These are phyloP conservation scores for Carpinus viminea DNA, from an alignment of 306 rosid species.

Conservation along the genomic window DNA sequence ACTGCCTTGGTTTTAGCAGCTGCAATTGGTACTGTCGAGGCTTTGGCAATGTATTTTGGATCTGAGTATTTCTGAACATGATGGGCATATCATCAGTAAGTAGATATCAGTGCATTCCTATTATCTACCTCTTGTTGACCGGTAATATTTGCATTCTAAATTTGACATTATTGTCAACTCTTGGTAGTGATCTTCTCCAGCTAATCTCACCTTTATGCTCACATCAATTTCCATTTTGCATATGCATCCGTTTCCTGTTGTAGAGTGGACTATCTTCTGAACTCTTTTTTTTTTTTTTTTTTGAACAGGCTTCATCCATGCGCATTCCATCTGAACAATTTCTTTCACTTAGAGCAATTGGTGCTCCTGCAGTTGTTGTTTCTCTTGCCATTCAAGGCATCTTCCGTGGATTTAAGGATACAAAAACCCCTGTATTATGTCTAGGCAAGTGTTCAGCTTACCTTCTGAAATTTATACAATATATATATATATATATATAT, in stretches of 20 bases:
- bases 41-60: slow-evolving; percentile 73
- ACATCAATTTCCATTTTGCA: background rate
- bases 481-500: background rate
- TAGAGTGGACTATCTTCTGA: slow-evolving; percentile 1
- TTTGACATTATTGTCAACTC: background rate
- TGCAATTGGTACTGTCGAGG: slow-evolving; percentile 83
- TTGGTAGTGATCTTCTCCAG: background rate
- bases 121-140: background rate
- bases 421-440: slow-evolving; percentile 85
- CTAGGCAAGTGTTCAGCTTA: slow-evolving; percentile 61
- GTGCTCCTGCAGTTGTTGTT: slow-evolving; percentile 97
- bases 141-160: background rate
- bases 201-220: background rate
- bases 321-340: slow-evolving; percentile 53
- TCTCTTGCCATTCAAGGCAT: slow-evolving; percentile 97
- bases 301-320: slow-evolving; percentile 70
- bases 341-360: slow-evolving; percentile 80
- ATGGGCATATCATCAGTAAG: slow-evolving; percentile 85
- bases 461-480: background rate
- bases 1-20: slow-evolving; percentile 84
- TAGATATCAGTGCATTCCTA: slow-evolving; percentile 9
- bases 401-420: slow-evolving; percentile 97
- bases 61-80: slow-evolving; percentile 59
- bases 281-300: background rate
- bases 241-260: background rate